A percentile compares a stretch with the other conserved stretches of the same genome.
phyloP scores from a whole-genome alignment of 1,284 basidiomycete genomes.

The Boletus semigastroideus region DNA sequence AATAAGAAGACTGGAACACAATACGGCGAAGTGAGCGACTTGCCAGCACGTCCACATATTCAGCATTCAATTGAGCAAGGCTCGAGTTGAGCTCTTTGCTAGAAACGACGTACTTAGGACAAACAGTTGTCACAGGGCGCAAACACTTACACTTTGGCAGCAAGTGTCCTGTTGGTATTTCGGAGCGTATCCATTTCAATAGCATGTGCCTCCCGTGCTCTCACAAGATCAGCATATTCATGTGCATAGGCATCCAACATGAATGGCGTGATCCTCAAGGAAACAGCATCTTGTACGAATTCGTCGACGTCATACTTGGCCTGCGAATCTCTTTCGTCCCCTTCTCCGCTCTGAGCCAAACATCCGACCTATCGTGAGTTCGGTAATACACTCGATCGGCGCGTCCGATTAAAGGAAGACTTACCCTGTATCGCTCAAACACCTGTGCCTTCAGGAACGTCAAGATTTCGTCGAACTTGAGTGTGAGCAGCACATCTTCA shows the following conservation, averaged over 20 bases:
- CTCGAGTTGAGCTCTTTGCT: constrained; percentile 80
- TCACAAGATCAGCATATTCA: constrained; percentile 78
- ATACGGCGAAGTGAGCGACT: constrained; percentile 22
- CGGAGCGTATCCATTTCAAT: constrained; percentile 80
- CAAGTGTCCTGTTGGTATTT: constrained; percentile 75
- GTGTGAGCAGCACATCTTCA: constrained; percentile 71
- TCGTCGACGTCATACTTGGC: constrained; percentile 67
- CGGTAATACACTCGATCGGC: neutral
- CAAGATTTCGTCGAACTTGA: constrained; percentile 90
- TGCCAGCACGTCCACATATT: constrained; percentile 77
- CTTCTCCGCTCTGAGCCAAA: constrained; percentile 18
- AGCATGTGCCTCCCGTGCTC: constrained; percentile 74
- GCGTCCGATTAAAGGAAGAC: neutral
- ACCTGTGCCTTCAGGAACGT: constrained; percentile 77
- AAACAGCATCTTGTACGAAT: constrained; percentile 84
- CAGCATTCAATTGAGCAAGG: constrained; percentile 75
- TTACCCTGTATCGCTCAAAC: constrained; percentile 80
- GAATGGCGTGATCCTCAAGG: constrained; percentile 84
- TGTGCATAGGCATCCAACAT: constrained; percentile 87
- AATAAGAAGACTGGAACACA: neutral
- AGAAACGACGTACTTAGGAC: constrained; percentile 6
- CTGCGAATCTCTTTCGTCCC: constrained; percentile 31
- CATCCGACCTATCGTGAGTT: constrained; percentile 26
- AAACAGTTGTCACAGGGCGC: neutral
- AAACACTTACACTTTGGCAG: constrained; percentile 70